Evolutionary conservation across 2,329 filamentous ascomycete genomes (phyloP), one percentile per base, ranked within the genome.

Genomic region (Ustilaginoidea virens): DNA sequence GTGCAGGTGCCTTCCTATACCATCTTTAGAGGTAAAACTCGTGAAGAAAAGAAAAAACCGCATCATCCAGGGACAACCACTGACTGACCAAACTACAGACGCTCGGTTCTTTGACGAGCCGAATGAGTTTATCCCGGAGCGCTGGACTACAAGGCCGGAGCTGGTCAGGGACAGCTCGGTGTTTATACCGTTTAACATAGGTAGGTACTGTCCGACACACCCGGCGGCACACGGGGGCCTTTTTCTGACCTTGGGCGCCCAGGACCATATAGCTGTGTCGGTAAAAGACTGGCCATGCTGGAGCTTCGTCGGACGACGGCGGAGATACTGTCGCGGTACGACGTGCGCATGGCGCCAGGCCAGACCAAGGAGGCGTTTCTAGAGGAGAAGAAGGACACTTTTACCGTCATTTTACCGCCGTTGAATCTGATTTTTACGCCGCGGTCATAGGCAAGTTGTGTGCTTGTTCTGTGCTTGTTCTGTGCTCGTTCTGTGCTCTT

Each of bases 31-130:
- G 33, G 33, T 35, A 29, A 15, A n/a, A n/a, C n/a, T 12, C n/a
- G 22, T 24, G 11, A 24, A 11, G 22, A n/a, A n/a, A n/a, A n/a
- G n/a, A n/a, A n/a, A n/a, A n/a, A n/a, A n/a, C n/a, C n/a, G n/a
- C n/a, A n/a, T n/a, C n/a, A n/a, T n/a, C n/a, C n/a, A n/a, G n/a
- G n/a, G n/a, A n/a, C n/a, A n/a, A n/a, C n/a, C n/a, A n/a, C n/a
- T n/a, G n/a, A n/a, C n/a, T n/a, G n/a, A n/a, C 25, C 12, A 13
- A 11, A 11, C 10, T 11, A 12, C 78, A 40, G 36, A 33, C 28
- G 25, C 31, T 9, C 27, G 28, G 20, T 35, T 19, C 9, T 40
- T 38, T 13, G 28, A 21, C 7, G 22, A 34, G 5, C 32, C 36
- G 4, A 12, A 36, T 19, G 30, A 27, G 7, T 43, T 42, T 17